phyloP scores from a whole-genome alignment of 2,329 filamentous ascomycete genomes.

The Dichotomopilus funicola region DNA sequence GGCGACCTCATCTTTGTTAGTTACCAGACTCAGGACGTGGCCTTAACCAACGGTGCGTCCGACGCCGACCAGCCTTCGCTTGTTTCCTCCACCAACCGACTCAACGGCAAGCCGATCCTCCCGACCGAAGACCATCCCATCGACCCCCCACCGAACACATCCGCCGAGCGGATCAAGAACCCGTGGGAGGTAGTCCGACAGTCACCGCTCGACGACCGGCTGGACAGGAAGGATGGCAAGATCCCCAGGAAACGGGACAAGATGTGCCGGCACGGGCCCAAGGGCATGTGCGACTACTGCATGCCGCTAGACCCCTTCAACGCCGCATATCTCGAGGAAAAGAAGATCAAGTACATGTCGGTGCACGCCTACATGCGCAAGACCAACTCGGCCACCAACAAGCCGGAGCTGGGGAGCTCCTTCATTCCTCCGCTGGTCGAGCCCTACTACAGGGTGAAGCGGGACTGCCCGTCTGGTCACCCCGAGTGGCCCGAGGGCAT shows the following conservation, averaged over 20 bases:
- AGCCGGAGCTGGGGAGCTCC: constrained; percentile 84
- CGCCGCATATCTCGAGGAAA: constrained; percentile 78
- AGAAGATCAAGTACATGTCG: constrained; percentile 97
- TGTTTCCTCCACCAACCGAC: constrained; percentile 51
- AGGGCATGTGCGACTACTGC: constrained; percentile 99
- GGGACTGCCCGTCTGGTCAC: constrained; percentile 87
- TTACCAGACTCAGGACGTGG: constrained; percentile 59
- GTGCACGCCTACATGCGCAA: constrained; percentile 94
- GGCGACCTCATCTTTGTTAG: constrained; percentile 86
- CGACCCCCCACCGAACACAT: constrained; percentile 47
- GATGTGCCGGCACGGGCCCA: constrained; percentile 93
- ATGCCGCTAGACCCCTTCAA: constrained; percentile 95
- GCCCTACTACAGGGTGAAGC: constrained; percentile 83
- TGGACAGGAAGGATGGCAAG: constrained; percentile 88
- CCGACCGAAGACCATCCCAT: constrained; percentile 62
- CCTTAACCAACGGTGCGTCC: constrained; percentile 32
- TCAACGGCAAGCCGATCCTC: constrained; percentile 72
- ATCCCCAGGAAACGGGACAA: constrained; percentile 67
- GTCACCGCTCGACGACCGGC: constrained; percentile 74
- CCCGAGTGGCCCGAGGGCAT: constrained; percentile 93
- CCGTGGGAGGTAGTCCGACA: constrained; percentile 91
- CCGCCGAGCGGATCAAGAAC: constrained; percentile 64
- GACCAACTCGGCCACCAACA: constrained; percentile 93
- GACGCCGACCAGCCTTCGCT: constrained; percentile 28
- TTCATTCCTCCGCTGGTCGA: constrained; percentile 94